Percentiles rank a stretch among this genome's conserved stretches.
Conservation (phyloP, 768 basidiomycete species). For the Mycena vulgaris region DNA sequence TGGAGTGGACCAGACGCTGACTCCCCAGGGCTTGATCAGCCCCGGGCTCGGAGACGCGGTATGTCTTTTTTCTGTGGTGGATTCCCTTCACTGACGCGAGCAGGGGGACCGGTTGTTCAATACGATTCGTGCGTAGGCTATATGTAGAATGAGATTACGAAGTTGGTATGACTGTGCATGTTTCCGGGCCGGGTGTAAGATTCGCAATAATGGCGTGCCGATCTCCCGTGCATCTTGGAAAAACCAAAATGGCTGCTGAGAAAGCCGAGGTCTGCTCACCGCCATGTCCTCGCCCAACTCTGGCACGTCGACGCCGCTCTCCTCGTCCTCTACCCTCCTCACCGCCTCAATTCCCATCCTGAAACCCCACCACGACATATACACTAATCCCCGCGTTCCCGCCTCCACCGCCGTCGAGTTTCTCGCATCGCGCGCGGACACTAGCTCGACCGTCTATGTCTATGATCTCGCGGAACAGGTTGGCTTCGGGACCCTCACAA, state of each 20-base stretch:
- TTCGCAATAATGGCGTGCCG: too few relatives aligned
- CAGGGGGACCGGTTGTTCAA: conserved; percentile 92
- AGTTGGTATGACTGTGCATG: too few relatives aligned
- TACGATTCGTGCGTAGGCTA: conserved; percentile 64
- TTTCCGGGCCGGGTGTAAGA: too few relatives aligned
- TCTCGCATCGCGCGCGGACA: conserved; percentile 67
- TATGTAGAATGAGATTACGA: not conserved
- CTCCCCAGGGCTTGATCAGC: conserved; percentile 82
- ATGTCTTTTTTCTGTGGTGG: conserved; percentile 47
- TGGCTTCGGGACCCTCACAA: conserved; percentile 85
- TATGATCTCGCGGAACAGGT: conserved; percentile 89
- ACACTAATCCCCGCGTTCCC: conserved; percentile 60
- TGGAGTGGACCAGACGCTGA: conserved; percentile 82
- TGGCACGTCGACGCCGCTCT: conserved; percentile 58
- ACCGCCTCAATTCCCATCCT: conserved; percentile 44
- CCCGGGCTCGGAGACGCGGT: conserved; percentile 95
- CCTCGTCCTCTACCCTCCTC: conserved; percentile 44
- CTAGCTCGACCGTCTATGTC: conserved; percentile 80
- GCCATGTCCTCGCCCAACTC: conserved; percentile 43
- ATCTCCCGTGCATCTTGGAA: too few relatives aligned
- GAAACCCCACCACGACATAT: conserved; percentile 50
- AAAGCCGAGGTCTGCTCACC: too few relatives aligned
- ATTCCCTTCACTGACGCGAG: conserved; percentile 11
- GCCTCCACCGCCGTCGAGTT: conserved; percentile 80
- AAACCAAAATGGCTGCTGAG: too few relatives aligned